Evolutionary conservation across 2,329 filamentous ascomycete species (phyloP).

Genomic region (Dryadomyces quercivorus): DNA sequence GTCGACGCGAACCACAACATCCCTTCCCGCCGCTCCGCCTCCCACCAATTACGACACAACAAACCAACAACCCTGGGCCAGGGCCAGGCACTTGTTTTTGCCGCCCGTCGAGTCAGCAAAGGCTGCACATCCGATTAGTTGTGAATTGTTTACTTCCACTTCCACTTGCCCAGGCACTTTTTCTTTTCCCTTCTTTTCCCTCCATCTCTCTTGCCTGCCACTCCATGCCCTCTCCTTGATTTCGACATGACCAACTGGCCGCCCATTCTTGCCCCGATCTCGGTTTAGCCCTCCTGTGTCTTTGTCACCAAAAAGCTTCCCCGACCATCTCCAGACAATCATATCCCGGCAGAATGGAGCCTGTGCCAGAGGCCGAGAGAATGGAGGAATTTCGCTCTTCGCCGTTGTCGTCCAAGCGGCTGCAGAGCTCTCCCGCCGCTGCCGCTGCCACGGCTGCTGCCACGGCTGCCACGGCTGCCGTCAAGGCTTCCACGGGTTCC

Average conservation of each 20-base stretch:
- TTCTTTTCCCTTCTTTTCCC: background rate
- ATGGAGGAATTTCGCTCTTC: constrained; percentile 54
- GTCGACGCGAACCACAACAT: background rate
- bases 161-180: background rate
- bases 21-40: background rate
- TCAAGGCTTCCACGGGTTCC: no score
- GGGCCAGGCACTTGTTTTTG: background rate
- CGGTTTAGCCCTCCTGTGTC: background rate
- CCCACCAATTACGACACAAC: background rate
- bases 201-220: background rate
- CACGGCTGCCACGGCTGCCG: no score
- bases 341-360: constrained; percentile 39
- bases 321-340: no score
- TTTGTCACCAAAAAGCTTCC: no score
- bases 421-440: constrained; percentile 21
- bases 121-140: background rate
- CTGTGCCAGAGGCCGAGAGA: constrained; percentile 55
- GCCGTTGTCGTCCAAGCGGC: constrained; percentile 40
- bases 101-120: background rate
- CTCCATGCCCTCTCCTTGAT: background rate
- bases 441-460: no score
- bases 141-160: background rate
- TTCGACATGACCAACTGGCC: background rate
- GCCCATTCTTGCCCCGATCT: background rate
- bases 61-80: background rate